Evolutionary conservation across 768 basidiomycete species (phyloP).

Genomic region (Candolleomyces aberdarensis): DNA sequence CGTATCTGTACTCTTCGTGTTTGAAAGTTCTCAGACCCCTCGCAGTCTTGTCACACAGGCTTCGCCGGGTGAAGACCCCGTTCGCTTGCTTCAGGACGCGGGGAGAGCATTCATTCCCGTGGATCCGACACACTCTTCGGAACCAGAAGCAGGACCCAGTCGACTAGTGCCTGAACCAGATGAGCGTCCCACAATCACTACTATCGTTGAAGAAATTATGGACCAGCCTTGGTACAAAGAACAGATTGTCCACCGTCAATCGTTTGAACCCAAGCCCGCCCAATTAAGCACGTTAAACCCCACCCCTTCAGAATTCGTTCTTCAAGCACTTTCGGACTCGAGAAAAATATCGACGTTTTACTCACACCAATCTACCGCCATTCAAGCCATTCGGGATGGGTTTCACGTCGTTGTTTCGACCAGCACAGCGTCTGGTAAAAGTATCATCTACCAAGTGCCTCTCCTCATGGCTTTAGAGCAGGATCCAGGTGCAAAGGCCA

Average conservation of each 20-base stretch:
- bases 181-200: constrained; percentile 54
- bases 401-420: constrained; percentile 86
- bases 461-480: constrained; percentile 63
- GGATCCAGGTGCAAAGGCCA: constrained; percentile 59
- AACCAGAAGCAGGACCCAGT: background rate
- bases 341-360: constrained; percentile 67
- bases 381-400: constrained; percentile 54
- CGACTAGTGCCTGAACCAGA: constrained; percentile 34
- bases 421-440: constrained; percentile 87
- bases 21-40: background rate
- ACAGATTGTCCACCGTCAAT: constrained; percentile 45
- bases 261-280: background rate
- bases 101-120: constrained; percentile 71
- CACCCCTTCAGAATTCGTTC: constrained; percentile 56
- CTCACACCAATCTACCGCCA: constrained; percentile 67
- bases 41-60: constrained; percentile 58
- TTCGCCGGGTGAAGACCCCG: constrained; percentile 54
- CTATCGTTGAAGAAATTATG: constrained; percentile 55
- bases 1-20: background rate
- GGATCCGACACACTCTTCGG: constrained; percentile 37
- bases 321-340: constrained; percentile 50
- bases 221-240: constrained; percentile 63
- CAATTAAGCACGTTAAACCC: constrained; percentile 44
- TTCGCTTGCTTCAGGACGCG: constrained; percentile 59
- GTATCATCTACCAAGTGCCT: constrained; percentile 84